phyloP scores from a whole-genome alignment of 2,329 filamentous ascomycete species.

The Incumbomyces lentus region DNA sequence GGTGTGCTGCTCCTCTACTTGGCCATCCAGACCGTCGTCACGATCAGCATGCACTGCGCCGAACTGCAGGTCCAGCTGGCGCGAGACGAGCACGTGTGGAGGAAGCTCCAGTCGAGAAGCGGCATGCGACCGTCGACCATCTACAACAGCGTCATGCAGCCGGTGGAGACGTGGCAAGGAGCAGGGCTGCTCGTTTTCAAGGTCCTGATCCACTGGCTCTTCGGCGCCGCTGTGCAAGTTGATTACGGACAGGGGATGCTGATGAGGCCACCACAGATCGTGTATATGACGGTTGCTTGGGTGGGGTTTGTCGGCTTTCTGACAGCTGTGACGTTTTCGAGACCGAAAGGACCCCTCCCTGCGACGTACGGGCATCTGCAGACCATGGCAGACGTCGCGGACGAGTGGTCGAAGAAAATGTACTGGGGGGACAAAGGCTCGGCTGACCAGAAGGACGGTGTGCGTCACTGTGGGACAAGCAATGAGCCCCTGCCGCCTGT shows the following conservation, averaged over 20 bases:
- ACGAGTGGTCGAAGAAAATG: no score
- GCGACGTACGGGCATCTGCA: slow-evolving; percentile 6
- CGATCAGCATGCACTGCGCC: slow-evolving; percentile 14
- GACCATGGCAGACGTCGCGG: neutral
- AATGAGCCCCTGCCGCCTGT: no score
- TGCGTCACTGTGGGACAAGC: no score
- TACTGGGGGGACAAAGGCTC: no score
- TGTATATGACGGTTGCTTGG: slow-evolving; percentile 3
- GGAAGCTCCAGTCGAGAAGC: neutral
- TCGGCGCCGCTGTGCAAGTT: slow-evolving; percentile 10
- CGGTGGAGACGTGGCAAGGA: slow-evolving; percentile 5
- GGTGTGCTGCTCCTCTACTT: slow-evolving; percentile 16
- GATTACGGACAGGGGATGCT: slow-evolving; percentile 2
- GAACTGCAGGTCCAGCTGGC: slow-evolving; percentile 15
- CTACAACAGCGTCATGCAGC: no score
- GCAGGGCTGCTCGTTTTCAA: slow-evolving; percentile 11
- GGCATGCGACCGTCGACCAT: slow-evolving; percentile 4
- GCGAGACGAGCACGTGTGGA: slow-evolving; percentile 13
- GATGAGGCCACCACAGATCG: slow-evolving; percentile 4
- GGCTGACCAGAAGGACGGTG: no score
- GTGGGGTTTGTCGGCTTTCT: neutral
- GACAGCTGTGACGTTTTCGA: neutral
- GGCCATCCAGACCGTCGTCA: slow-evolving; percentile 23
- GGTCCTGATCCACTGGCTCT: slow-evolving; percentile 14
- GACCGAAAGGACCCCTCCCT: neutral